Conservation (phyloP, 352 stramenopile species). For the Phytophthora litchii region DNA sequence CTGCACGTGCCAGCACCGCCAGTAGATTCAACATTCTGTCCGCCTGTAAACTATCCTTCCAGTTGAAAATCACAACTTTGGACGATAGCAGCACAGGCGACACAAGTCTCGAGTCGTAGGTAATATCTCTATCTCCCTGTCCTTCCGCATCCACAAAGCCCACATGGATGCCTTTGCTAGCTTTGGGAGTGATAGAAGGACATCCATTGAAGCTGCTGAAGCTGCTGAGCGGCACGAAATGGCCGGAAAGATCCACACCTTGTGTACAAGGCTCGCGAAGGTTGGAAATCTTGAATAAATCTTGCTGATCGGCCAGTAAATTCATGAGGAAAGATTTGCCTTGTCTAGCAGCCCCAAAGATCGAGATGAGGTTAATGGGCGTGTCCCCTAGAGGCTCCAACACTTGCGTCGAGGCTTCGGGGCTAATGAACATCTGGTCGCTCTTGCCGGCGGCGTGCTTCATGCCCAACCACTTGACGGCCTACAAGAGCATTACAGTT, state of each 20-base stretch:
- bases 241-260: constrained; percentile 80
- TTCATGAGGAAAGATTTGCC: constrained; percentile 91
- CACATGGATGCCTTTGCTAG: constrained; percentile 59
- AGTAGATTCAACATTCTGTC: constrained; percentile 88
- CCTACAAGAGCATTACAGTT: constrained; percentile 41
- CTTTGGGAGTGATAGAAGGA: constrained; percentile 34
- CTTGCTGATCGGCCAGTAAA: constrained; percentile 82
- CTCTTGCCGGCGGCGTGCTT: constrained; percentile 41
- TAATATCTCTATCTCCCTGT: constrained; percentile 87
- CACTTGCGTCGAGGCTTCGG: constrained; percentile 61
- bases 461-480: constrained; percentile 89
- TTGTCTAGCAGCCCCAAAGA: constrained; percentile 84
- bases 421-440: constrained; percentile 76
- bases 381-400: constrained; percentile 67
- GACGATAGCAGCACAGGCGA: constrained; percentile 85
- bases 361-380: constrained; percentile 83
- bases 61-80: constrained; percentile 91
- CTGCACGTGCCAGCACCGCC: constrained; percentile 76
- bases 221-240: constrained; percentile 68
- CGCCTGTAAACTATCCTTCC: constrained; percentile 87
- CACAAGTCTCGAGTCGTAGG: constrained; percentile 85
- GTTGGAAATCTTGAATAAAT: constrained; percentile 90
- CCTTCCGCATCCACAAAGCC: constrained; percentile 88
- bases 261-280: constrained; percentile 86
- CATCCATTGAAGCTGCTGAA: constrained; percentile 83